These are phyloP conservation scores for Chimonanthus praecox DNA, from an alignment of 164 flowering plant species.

Conservation along the genomic window DNA sequence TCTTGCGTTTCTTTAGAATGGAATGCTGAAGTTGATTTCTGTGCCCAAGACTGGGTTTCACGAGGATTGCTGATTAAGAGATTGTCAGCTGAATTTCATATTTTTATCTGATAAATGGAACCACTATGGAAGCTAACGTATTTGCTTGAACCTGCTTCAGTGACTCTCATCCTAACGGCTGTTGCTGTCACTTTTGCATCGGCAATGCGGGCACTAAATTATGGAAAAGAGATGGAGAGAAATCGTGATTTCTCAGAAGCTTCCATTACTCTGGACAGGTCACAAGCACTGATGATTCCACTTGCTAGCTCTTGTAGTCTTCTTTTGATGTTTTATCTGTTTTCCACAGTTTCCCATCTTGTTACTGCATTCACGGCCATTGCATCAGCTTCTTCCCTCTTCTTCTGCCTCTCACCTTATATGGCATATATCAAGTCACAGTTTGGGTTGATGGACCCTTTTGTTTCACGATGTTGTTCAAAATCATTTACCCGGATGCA, in stretches of 20 bases:
- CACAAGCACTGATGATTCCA: slow-evolving; percentile 96
- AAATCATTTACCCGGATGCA: slow-evolving; percentile 69
- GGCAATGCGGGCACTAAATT: slow-evolving; percentile 72
- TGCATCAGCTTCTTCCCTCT: slow-evolving; percentile 76
- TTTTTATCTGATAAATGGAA: slow-evolving; percentile 43
- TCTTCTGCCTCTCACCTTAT: slow-evolving; percentile 80
- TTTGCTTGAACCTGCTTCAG: slow-evolving; percentile 80
- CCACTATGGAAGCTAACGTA: slow-evolving; percentile 65
- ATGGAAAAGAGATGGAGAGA: slow-evolving; percentile 87
- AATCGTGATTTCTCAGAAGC: slow-evolving; percentile 78
- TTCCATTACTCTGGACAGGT: slow-evolving; percentile 72
- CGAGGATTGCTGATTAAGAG: not conserved
- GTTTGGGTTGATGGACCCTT: slow-evolving; percentile 62
- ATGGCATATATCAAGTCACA: slow-evolving; percentile 41
- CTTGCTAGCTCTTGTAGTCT: slow-evolving; percentile 83
- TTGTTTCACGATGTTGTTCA: slow-evolving; percentile 69
- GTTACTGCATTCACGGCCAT: slow-evolving; percentile 83
- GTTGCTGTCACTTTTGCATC: slow-evolving; percentile 78
- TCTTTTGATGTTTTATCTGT: slow-evolving; percentile 85
- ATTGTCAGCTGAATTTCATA: not conserved
- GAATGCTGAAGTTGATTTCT: not conserved
- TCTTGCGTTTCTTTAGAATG: not conserved
- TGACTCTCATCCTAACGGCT: slow-evolving; percentile 71
- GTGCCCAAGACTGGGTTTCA: not conserved
- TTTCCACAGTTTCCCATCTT: slow-evolving; percentile 82